Evolutionary conservation across 2,329 filamentous ascomycete genomes (phyloP).

Genomic region (Fusarium illudens): DNA sequence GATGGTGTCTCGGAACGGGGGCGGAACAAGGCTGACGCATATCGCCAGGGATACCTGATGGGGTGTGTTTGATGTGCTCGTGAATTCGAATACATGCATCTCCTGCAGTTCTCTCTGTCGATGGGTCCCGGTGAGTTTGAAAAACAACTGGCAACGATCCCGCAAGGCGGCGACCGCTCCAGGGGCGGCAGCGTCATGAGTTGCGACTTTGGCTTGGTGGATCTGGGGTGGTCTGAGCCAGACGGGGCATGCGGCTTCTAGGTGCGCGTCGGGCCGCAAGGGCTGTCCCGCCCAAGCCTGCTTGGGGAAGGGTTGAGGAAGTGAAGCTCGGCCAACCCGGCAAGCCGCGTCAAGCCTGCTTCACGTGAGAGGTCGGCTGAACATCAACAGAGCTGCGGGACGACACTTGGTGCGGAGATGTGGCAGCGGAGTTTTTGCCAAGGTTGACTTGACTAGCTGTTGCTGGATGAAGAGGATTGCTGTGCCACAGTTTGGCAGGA

Average conservation of each 20-base stretch:
- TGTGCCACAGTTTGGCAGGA: neutral
- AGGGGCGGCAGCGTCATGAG: slow-evolving; percentile 4
- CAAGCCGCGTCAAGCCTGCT: slow-evolving; percentile 40
- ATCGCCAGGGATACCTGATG: neutral
- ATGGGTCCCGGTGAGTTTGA: neutral
- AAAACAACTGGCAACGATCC: neutral
- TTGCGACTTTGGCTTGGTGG: slow-evolving; percentile 14
- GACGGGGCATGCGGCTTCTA: slow-evolving; percentile 37
- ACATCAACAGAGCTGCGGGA: slow-evolving; percentile 10
- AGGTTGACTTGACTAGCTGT: neutral
- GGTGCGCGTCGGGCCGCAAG: slow-evolving; percentile 44
- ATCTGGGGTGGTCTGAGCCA: slow-evolving; percentile 31
- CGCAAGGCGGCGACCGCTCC: neutral
- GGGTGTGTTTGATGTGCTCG: neutral
- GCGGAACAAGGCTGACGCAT: neutral
- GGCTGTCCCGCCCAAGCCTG: slow-evolving; percentile 38
- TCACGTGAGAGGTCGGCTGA: slow-evolving; percentile 36
- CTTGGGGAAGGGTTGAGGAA: slow-evolving; percentile 35
- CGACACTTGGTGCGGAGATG: neutral
- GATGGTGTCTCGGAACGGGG: neutral
- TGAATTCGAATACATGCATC: neutral
- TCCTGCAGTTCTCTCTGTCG: neutral
- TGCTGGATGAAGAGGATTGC: slow-evolving; percentile 1
- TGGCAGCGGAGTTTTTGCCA: neutral
- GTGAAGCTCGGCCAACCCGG: slow-evolving; percentile 34